A percentile compares a stretch with the other conserved stretches of the same genome.
Conservation (phyloP, 257 asterid species). For the Scutellaria galericulata region DNA sequence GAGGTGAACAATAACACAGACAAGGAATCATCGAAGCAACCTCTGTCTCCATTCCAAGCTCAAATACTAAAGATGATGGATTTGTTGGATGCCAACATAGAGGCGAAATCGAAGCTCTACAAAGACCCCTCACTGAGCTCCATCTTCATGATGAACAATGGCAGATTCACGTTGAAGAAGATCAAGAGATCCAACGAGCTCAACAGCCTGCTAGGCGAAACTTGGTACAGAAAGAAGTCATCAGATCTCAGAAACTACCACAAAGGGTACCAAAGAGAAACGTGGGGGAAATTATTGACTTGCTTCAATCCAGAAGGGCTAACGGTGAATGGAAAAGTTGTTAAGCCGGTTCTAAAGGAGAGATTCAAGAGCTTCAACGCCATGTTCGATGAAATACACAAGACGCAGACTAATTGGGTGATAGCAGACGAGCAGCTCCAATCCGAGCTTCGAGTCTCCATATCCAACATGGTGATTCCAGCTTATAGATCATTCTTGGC, state of each 20-base stretch:
- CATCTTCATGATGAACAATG: slow-evolving; percentile 97
- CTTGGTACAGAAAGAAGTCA: slow-evolving; percentile 76
- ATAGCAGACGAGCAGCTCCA: slow-evolving; percentile 90
- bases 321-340: slow-evolving; percentile 66
- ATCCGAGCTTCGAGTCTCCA: slow-evolving; percentile 89
- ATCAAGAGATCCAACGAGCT: slow-evolving; percentile 58
- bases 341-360: slow-evolving; percentile 78
- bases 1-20: slow-evolving; percentile 29
- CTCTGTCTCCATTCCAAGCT: slow-evolving; percentile 65
- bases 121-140: slow-evolving; percentile 64
- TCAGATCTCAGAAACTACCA: slow-evolving; percentile 77
- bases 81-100: slow-evolving; percentile 63
- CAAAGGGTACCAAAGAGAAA: slow-evolving; percentile 87
- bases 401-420: slow-evolving; percentile 83
- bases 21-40: background rate
- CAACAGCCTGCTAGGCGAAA: slow-evolving; percentile 60
- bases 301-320: slow-evolving; percentile 72
- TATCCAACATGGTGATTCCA: slow-evolving; percentile 92
- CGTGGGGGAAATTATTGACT: slow-evolving; percentile 76
- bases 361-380: slow-evolving; percentile 82
- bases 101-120: slow-evolving; percentile 73
- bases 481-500: slow-evolving; percentile 87
- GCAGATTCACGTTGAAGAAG: slow-evolving; percentile 81
- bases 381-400: slow-evolving; percentile 81
- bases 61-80: slow-evolving; percentile 70